These are phyloP conservation scores for Hordeum pubiflorum DNA, from an alignment of 202 grass and related monocot genomes.

Conservation along the genomic window DNA sequence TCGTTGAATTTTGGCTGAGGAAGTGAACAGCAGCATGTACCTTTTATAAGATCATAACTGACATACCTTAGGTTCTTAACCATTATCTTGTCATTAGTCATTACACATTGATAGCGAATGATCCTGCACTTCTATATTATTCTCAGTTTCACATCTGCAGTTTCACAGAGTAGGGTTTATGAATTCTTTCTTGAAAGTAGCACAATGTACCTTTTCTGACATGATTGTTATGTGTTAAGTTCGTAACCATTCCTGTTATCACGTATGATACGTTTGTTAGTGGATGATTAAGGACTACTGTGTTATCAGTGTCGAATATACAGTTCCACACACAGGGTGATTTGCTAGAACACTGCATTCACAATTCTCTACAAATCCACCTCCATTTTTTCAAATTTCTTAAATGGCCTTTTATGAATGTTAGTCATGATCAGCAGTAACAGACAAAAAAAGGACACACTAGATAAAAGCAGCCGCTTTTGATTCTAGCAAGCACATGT, in stretches of 20 bases:
- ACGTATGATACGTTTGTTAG: background rate
- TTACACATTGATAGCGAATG: background rate
- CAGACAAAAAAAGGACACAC: background rate
- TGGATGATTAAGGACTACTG: background rate
- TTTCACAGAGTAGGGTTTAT: background rate
- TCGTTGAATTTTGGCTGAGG: background rate
- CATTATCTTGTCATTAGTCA: background rate
- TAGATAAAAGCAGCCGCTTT: background rate
- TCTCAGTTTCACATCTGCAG: background rate
- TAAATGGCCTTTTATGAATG: background rate
- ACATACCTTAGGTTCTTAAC: background rate
- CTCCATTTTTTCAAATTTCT: background rate
- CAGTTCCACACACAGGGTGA: background rate
- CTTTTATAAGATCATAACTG: background rate
- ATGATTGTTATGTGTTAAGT: background rate
- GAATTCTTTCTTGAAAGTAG: background rate
- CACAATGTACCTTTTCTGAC: background rate
- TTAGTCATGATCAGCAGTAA: background rate
- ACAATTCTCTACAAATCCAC: background rate
- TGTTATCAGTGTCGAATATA: background rate
- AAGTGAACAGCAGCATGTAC: background rate
- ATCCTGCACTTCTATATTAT: background rate
- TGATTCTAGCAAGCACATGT: constrained; percentile 16
- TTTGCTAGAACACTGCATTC: background rate
- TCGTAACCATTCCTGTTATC: background rate